Evolutionary conservation across 768 basidiomycete genomes (phyloP).

Genomic region (Mrakia gelida): DNA sequence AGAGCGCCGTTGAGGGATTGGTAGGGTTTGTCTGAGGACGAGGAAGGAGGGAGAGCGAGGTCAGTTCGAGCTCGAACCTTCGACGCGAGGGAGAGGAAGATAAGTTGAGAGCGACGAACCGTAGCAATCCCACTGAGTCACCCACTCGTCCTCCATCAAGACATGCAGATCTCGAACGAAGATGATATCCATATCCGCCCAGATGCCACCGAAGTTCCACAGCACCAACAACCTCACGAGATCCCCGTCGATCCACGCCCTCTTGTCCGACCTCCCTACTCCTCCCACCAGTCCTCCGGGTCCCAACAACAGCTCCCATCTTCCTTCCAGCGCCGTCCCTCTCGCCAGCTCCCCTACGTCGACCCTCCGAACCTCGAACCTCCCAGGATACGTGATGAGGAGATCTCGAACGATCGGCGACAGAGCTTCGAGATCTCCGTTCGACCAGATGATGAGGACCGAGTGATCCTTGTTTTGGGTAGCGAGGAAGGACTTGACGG

Average conservation of each 20-base stretch:
- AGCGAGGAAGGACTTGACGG: constrained; percentile 89
- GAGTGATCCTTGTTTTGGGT: constrained; percentile 69
- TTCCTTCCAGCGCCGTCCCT: constrained; percentile 73
- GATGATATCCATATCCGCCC: constrained; percentile 97
- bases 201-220: constrained; percentile 87
- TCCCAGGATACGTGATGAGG: constrained; percentile 59
- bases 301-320: constrained; percentile 49
- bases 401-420: constrained; percentile 58
- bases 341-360: constrained; percentile 63
- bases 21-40: constrained; percentile 61
- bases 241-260: constrained; percentile 94
- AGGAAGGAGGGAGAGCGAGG: neutral
- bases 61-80: neutral
- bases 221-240: constrained; percentile 79
- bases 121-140: constrained; percentile 99
- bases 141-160: constrained; percentile 87
- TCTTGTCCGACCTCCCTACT: constrained; percentile 54
- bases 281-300: constrained; percentile 15
- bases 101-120: constrained; percentile 60
- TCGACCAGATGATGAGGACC: constrained; percentile 84
- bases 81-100: neutral
- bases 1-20: constrained; percentile 84
- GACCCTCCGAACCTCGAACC: constrained; percentile 66
- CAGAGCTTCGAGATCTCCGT: constrained; percentile 58
- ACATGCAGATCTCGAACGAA: constrained; percentile 82